Evolutionary conservation across 179 eudicot genomes (phyloP).

Genomic region (Carnegiea gigantea): DNA sequence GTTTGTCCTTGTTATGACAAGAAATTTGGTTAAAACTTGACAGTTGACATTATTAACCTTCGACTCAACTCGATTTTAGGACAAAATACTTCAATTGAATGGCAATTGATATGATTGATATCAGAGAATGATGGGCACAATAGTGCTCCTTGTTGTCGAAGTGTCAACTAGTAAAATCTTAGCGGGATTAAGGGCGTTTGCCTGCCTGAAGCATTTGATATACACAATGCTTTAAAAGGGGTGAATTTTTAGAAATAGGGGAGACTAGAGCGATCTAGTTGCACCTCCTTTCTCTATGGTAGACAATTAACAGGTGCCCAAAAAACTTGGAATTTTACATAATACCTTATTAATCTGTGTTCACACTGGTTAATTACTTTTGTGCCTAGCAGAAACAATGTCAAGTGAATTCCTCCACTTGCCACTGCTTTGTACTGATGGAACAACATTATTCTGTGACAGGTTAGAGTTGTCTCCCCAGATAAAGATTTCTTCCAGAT

Average conservation of each 20-base stretch:
- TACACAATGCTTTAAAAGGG: background rate
- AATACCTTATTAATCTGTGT: background rate
- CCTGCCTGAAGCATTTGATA: background rate
- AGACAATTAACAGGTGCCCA: background rate
- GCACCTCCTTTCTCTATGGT: background rate
- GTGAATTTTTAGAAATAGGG: background rate
- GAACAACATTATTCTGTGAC: slow-evolving; percentile 18
- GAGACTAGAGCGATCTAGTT: background rate
- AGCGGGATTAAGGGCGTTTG: background rate
- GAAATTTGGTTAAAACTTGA: background rate
- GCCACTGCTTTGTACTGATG: slow-evolving; percentile 6
- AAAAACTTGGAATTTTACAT: background rate
- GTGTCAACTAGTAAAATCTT: background rate
- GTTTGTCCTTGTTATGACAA: background rate
- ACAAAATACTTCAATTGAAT: background rate
- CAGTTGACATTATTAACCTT: background rate
- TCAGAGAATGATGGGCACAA: background rate
- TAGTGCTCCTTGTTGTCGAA: background rate
- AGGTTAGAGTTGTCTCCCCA: slow-evolving; percentile 99
- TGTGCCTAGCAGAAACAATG: slow-evolving; percentile 5
- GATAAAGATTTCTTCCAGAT: slow-evolving; percentile 99
- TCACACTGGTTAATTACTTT: background rate
- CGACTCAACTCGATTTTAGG: background rate
- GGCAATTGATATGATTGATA: background rate
- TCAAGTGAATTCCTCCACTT: background rate